phyloP scores from a whole-genome alignment of 768 basidiomycete genomes.

The Tephrocybe sp. region DNA sequence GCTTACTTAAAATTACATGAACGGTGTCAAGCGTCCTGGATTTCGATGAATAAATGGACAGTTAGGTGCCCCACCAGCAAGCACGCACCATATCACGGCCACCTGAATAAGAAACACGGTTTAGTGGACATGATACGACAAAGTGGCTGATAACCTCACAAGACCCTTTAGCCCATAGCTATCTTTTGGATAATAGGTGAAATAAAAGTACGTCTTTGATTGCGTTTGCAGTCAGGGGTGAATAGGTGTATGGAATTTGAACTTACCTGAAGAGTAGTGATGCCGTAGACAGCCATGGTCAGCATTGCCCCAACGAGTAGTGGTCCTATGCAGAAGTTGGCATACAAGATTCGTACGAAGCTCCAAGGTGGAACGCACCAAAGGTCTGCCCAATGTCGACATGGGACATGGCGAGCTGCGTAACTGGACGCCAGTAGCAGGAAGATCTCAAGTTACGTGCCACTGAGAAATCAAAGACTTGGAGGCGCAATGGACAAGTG shows the following conservation, averaged over 20 bases:
- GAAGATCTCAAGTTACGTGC: not conserved
- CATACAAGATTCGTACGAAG: not conserved
- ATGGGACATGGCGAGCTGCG: conserved; percentile 1
- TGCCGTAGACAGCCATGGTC: conserved; percentile 40
- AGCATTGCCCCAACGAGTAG: conserved; percentile 37
- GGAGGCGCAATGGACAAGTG: conserved; percentile 5
- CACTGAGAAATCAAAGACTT: not conserved
- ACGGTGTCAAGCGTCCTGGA: conserved; percentile 39
- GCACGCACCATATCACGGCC: conserved; percentile 32
- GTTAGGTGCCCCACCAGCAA: not conserved
- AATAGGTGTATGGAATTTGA: not conserved
- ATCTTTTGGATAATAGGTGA: conserved; percentile 39
- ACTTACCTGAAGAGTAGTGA: conserved; percentile 42
- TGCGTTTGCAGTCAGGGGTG: not conserved
- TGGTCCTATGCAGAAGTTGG: conserved; percentile 25
- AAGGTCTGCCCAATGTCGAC: conserved; percentile 27
- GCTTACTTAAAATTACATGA: conserved; percentile 41
- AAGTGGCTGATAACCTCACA: too few species aligned
- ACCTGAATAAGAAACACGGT: conserved; percentile 26
- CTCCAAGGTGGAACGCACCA: conserved; percentile 21
- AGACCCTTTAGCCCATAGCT: conserved; percentile 29
- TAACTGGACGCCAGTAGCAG: not conserved
- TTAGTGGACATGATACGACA: too few species aligned
- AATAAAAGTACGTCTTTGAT: conserved; percentile 45
- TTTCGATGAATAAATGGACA: not conserved